A percentile compares a stretch with the other conserved stretches of the same genome.
Conservation (phyloP, 805 yeast species). For the Cyberlindnera japonica region DNA sequence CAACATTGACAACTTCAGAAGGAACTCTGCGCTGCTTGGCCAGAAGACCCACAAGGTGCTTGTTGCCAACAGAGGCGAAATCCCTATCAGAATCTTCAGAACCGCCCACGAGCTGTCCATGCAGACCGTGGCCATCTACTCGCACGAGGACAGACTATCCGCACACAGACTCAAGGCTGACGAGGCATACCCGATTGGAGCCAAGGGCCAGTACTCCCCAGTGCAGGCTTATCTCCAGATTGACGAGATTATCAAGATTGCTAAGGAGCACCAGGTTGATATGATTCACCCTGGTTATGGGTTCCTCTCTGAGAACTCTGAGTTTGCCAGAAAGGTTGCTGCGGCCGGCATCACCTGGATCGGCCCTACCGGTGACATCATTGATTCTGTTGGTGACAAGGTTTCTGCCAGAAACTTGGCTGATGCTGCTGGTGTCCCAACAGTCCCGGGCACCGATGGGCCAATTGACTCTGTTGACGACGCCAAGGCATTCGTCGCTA, state of each 20-base stretch:
- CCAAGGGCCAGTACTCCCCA: conserved; percentile 84
- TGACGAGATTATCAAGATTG: conserved; percentile 89
- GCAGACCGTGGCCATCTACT: conserved; percentile 96
- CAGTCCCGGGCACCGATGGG: conserved; percentile 97
- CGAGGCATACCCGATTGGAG: conserved; percentile 90
- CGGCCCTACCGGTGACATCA: conserved; percentile 85
- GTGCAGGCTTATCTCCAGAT: conserved; percentile 95
- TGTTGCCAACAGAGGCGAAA: conserved; percentile 84
- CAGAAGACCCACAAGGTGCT: conserved; percentile 50
- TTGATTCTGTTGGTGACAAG: conserved; percentile 95
- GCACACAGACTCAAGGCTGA: conserved; percentile 95
- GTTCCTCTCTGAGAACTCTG: conserved; percentile 85
- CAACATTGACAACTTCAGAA: conserved; percentile 34
- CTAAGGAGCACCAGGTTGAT: conserved; percentile 69
- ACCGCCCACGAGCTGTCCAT: conserved; percentile 96
- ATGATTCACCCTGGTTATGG: conserved; percentile 96
- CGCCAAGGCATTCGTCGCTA: conserved; percentile 71
- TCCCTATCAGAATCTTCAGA: conserved; percentile 86
- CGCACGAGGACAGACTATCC: conserved; percentile 91
- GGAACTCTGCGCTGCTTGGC: conserved; percentile 38
- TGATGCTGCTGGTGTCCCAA: conserved; percentile 75
- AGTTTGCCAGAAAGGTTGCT: conserved; percentile 87
- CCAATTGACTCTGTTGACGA: conserved; percentile 81
- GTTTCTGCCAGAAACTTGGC: conserved; percentile 93
- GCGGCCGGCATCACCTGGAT: conserved; percentile 93